phyloP scores from a whole-genome alignment of 2,329 filamentous ascomycete genomes.

The Colletotrichum musae region DNA sequence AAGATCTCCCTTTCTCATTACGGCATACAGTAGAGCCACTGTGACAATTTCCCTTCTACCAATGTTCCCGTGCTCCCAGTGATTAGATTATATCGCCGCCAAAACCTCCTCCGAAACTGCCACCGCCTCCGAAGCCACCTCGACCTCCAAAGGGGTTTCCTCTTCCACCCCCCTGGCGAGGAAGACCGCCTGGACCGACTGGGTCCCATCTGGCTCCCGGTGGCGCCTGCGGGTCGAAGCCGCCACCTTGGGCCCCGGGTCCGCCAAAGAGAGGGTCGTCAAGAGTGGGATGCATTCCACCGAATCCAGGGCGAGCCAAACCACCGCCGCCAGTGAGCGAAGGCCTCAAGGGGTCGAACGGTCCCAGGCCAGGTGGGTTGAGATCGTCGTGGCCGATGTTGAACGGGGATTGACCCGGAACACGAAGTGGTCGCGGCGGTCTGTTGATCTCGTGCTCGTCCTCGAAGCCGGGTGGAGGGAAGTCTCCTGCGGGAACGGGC shows the following conservation, averaged over 20 bases:
- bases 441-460: conserved; percentile 90
- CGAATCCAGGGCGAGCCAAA: conserved; percentile 70
- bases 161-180: conserved; percentile 57
- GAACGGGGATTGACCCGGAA: conserved; percentile 68
- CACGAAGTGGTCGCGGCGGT: conserved; percentile 64
- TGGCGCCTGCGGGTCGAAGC: conserved; percentile 81
- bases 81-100: conserved; percentile 46
- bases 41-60: not conserved
- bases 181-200: conserved; percentile 76
- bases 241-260: conserved; percentile 57
- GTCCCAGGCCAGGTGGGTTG: conserved; percentile 88
- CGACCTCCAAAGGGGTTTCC: conserved; percentile 56
- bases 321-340: conserved; percentile 75
- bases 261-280: conserved; percentile 89
- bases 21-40: conserved; percentile 28
- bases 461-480: conserved; percentile 91
- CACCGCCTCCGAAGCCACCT: conserved; percentile 51
- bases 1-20: conserved; percentile 26
- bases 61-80: not conserved
- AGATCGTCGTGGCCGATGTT: conserved; percentile 89
- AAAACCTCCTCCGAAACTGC: conserved; percentile 54
- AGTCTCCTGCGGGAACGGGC: conserved; percentile 79
- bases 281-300: conserved; percentile 97
- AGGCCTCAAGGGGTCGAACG: conserved; percentile 83
- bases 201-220: conserved; percentile 95